Conservation (phyloP, 805 yeast genomes). For the Isabelozyma pseudorhagii region DNA sequence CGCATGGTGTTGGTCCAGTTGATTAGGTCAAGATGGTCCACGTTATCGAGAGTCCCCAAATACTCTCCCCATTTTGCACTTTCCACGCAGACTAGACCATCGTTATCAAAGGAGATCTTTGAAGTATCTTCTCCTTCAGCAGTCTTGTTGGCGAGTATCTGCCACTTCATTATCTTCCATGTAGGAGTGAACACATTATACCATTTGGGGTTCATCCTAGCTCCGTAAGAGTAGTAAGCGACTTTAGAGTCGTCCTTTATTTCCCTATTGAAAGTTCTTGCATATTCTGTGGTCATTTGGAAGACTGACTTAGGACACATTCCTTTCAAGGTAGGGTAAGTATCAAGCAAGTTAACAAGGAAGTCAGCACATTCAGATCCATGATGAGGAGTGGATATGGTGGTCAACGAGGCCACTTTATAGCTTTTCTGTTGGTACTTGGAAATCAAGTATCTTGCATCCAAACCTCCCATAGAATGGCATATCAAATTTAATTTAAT, state of each 20-base stretch:
- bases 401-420: conserved; percentile 71
- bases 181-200: conserved; percentile 59
- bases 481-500: conserved; percentile 71
- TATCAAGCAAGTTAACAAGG: conserved; percentile 35
- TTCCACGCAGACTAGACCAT: conserved; percentile 78
- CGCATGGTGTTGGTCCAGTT: conserved; percentile 69
- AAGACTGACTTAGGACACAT: conserved; percentile 41
- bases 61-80: conserved; percentile 85
- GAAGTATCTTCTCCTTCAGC: background rate
- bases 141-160: background rate
- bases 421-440: conserved; percentile 43
- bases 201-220: conserved; percentile 62
- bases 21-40: conserved; percentile 83
- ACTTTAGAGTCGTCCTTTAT: conserved; percentile 59
- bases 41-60: conserved; percentile 71
- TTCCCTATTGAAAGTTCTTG: conserved; percentile 51
- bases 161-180: conserved; percentile 55
- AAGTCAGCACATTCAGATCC: conserved; percentile 84
- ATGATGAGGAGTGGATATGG: conserved; percentile 84
- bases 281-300: conserved; percentile 59
- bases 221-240: conserved; percentile 80
- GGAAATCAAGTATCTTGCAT: conserved; percentile 72
- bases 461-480: conserved; percentile 95
- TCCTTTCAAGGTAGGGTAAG: conserved; percentile 11
- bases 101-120: conserved; percentile 54